Evolutionary conservation across 768 basidiomycete genomes (phyloP).

Genomic region (Hygrocybe punicea): DNA sequence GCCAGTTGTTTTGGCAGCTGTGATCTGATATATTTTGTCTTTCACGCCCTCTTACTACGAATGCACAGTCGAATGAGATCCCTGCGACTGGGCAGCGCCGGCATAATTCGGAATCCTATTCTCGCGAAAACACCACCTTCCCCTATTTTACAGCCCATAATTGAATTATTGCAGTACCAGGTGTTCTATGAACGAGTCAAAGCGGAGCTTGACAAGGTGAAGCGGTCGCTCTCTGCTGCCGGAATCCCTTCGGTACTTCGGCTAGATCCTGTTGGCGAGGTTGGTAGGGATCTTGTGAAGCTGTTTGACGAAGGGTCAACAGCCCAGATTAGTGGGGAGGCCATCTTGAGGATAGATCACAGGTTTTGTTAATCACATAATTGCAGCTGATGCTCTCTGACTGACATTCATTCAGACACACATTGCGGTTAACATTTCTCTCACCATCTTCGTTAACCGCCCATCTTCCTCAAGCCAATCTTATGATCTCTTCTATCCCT

Average conservation of each 20-base stretch:
- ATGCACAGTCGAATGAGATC: conserved; percentile 51
- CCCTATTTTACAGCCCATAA: conserved; percentile 65
- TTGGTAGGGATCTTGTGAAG: conserved; percentile 55
- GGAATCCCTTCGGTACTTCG: conserved; percentile 57
- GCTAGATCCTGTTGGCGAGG: conserved; percentile 65
- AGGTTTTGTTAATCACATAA: conserved; percentile 40
- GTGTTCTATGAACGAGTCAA: conserved; percentile 66
- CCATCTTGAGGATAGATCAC: conserved; percentile 65
- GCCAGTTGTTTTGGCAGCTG: conserved; percentile 42
- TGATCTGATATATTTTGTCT: conserved; percentile 62
- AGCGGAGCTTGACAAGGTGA: conserved; percentile 52
- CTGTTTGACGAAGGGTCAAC: conserved; percentile 41
- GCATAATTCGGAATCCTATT: conserved; percentile 18
- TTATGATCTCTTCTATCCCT: conserved; percentile 68
- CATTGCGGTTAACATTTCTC: conserved; percentile 68
- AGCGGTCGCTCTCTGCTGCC: conserved; percentile 45
- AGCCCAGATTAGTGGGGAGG: conserved; percentile 64
- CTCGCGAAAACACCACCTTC: conserved; percentile 30
- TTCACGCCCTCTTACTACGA: conserved; percentile 64
- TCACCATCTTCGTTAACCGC: conserved; percentile 77
- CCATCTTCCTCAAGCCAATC: conserved; percentile 75
- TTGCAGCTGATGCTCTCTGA: neutral
- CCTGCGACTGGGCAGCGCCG: conserved; percentile 35
- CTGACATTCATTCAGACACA: conserved; percentile 46
- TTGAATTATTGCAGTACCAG: conserved; percentile 77